A percentile compares a stretch with the other conserved stretches of the same genome.
Evolutionary conservation across 179 eudicot species (phyloP).

Genomic region (Vitellaria paradoxa): DNA sequence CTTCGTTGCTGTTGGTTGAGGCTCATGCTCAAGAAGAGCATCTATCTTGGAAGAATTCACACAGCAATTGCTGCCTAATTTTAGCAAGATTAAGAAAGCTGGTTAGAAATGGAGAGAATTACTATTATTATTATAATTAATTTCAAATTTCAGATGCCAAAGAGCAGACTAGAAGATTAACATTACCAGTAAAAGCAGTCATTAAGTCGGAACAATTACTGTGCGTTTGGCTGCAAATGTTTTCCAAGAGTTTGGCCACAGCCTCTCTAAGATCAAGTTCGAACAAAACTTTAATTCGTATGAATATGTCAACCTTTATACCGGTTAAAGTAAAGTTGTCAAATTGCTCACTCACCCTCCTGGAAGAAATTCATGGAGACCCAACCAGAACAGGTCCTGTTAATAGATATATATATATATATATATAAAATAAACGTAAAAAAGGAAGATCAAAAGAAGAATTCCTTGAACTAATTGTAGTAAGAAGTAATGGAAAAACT

Average conservation of each 20-base stretch:
- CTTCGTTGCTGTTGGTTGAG: constrained; percentile 60
- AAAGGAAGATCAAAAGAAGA: too few species aligned
- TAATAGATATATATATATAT: too few species aligned
- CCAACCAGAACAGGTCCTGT: constrained; percentile 49
- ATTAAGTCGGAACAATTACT: constrained; percentile 37
- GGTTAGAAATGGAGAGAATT: background rate
- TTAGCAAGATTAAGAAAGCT: constrained; percentile 6
- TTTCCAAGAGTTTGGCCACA: constrained; percentile 33
- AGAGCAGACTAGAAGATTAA: background rate
- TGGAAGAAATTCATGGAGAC: constrained; percentile 44
- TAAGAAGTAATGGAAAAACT: background rate
- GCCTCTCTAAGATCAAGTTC: constrained; percentile 24
- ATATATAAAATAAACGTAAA: too few species aligned
- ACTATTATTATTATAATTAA: too few species aligned
- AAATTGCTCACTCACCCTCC: constrained; percentile 38
- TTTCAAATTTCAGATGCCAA: background rate
- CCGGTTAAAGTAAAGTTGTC: background rate
- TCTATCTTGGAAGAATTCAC: constrained; percentile 43
- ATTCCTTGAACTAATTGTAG: too few species aligned
- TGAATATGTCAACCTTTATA: background rate
- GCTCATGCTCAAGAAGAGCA: constrained; percentile 48
- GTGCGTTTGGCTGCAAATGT: constrained; percentile 30
- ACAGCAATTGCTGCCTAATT: constrained; percentile 46
- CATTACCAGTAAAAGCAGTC: constrained; percentile 42
- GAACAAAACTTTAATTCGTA: too few species aligned